Conservation (phyloP, 192 early-diverging fungal genomes). For the Radiomyces spectabilis region DNA sequence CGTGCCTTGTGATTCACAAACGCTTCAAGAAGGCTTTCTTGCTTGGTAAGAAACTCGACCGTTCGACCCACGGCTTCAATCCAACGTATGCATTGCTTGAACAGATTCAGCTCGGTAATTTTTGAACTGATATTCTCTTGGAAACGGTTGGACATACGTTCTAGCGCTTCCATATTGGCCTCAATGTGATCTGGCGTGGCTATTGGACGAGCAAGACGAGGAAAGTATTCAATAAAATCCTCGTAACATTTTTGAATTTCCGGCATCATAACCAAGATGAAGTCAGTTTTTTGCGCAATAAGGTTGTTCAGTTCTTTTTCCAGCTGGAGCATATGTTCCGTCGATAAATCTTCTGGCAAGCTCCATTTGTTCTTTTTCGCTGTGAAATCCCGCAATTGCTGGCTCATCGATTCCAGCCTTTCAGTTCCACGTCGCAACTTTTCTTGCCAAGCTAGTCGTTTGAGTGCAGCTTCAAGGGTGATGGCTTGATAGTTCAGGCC, state of each 20-base stretch:
- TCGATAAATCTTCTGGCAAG: conserved; percentile 1
- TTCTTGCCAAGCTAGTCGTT: conserved; percentile 4
- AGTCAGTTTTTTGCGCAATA: background rate
- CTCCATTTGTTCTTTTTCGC: conserved; percentile 11
- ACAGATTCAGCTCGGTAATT: conserved; percentile 10
- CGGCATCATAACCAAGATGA: background rate
- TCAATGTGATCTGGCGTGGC: conserved; percentile 26
- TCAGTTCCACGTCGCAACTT: conserved; percentile 1
- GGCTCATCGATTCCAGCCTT: conserved; percentile 9
- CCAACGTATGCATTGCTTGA: conserved; percentile 10
- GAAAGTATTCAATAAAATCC: conserved; percentile 14
- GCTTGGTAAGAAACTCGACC: too few relatives aligned
- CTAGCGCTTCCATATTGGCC: conserved; percentile 9
- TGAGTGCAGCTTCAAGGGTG: conserved; percentile 7
- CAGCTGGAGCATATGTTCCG: background rate
- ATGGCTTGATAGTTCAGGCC: conserved; percentile 8
- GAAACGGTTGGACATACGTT: background rate
- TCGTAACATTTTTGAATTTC: conserved; percentile 15
- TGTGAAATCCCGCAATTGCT: conserved; percentile 16
- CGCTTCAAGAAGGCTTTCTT: too few relatives aligned
- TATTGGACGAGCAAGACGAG: conserved; percentile 6
- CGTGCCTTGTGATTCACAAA: too few relatives aligned
- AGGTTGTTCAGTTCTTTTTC: conserved; percentile 9
- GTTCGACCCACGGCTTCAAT: too few relatives aligned
- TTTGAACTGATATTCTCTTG: conserved; percentile 11